A percentile compares a stretch with the other conserved stretches of the same genome.
Evolutionary conservation across 768 basidiomycete species (phyloP).

Genomic region (Kwoniella heveanensis): DNA sequence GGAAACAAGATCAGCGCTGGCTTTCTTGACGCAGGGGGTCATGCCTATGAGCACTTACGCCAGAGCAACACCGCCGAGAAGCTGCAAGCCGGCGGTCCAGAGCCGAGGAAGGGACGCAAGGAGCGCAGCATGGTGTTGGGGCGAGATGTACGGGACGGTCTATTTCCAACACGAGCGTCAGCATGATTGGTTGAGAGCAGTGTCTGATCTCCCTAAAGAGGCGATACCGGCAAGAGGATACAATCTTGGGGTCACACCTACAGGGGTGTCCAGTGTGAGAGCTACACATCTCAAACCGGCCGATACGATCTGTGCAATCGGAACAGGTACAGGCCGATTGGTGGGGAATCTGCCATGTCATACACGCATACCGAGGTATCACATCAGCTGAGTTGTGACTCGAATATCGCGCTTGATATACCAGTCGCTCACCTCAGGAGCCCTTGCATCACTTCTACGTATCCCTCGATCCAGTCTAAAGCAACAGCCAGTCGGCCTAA

Average conservation of each 20-base stretch:
- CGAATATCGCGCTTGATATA: too few species aligned
- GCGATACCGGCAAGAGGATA: too few species aligned
- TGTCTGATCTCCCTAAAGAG: too few species aligned
- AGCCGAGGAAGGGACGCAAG: slow-evolving; percentile 35
- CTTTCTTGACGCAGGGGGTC: too few species aligned
- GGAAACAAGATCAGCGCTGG: too few species aligned
- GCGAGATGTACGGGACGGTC: slow-evolving; percentile 45
- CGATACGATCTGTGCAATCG: slow-evolving; percentile 50
- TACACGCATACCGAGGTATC: background rate
- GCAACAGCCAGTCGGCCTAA: slow-evolving; percentile 19
- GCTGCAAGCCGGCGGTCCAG: slow-evolving; percentile 42
- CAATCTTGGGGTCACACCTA: too few species aligned
- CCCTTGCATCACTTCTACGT: slow-evolving; percentile 36
- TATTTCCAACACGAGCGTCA: too few species aligned
- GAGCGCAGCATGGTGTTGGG: slow-evolving; percentile 43
- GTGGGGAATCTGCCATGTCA: slow-evolving; percentile 35
- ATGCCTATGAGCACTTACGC: slow-evolving; percentile 42
- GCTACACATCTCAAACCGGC: slow-evolving; percentile 48
- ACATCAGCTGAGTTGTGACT: background rate
- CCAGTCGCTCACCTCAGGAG: slow-evolving; percentile 35
- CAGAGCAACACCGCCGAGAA: slow-evolving; percentile 31
- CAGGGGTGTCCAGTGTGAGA: slow-evolving; percentile 43
- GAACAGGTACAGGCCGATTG: slow-evolving; percentile 52
- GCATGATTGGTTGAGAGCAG: too few species aligned
- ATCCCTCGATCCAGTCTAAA: slow-evolving; percentile 44